Conservation (phyloP, 352 stramenopile genomes). For the Phytophthora syringae region DNA sequence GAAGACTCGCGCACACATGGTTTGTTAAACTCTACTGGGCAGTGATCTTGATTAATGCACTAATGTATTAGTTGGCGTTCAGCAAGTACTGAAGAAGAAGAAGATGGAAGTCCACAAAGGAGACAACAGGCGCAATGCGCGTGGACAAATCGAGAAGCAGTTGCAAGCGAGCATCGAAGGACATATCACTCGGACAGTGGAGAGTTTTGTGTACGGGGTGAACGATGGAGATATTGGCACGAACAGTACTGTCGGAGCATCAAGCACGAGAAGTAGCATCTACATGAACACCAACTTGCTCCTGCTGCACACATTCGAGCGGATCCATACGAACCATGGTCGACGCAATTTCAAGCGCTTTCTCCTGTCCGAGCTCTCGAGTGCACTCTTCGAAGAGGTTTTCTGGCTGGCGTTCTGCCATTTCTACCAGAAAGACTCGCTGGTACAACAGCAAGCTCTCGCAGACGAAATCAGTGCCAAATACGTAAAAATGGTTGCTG, state of each 20-base stretch:
- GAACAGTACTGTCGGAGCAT: background rate
- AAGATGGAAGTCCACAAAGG: conserved; percentile 81
- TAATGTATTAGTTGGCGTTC: background rate
- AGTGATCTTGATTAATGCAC: background rate
- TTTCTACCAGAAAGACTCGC: conserved; percentile 87
- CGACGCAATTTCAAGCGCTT: conserved; percentile 89
- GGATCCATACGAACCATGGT: conserved; percentile 75
- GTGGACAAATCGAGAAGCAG: conserved; percentile 84
- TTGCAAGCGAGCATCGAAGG: conserved; percentile 89
- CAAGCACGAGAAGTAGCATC: conserved; percentile 25
- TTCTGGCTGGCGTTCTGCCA: conserved; percentile 91
- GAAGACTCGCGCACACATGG: conserved; percentile 59
- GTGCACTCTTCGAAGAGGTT: conserved; percentile 85
- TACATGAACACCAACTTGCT: conserved; percentile 86
- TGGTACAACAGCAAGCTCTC: conserved; percentile 66
- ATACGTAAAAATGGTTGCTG: conserved; percentile 84
- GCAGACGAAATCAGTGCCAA: conserved; percentile 72
- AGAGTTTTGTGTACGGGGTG: conserved; percentile 60
- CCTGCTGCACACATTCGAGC: conserved; percentile 85
- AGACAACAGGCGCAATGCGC: conserved; percentile 74
- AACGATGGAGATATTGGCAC: conserved; percentile 10
- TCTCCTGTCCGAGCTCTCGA: conserved; percentile 74
- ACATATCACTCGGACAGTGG: conserved; percentile 88
- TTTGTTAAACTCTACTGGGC: conserved; percentile 7
- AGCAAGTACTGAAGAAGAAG: conserved; percentile 86